Evolutionary conservation across 2,329 filamentous ascomycete species (phyloP).

Genomic region (Paecilomyces niveus): DNA sequence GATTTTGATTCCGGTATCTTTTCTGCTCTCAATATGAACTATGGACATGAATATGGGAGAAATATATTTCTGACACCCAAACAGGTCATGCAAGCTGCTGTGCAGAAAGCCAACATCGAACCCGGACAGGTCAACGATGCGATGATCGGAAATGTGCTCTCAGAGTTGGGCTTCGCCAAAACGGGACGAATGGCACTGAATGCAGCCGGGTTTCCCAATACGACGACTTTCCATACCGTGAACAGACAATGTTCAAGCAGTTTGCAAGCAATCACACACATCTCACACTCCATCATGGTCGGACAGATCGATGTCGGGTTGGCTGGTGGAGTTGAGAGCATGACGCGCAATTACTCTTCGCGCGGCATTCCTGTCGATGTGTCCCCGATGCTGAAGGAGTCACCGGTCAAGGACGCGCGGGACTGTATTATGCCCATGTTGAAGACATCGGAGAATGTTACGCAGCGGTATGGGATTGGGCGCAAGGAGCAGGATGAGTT

Average conservation of each 20-base stretch:
- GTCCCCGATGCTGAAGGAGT: constrained; percentile 12
- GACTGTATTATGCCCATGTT: constrained; percentile 93
- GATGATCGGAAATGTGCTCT: constrained; percentile 65
- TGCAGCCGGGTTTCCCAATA: constrained; percentile 85
- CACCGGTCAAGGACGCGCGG: constrained; percentile 51
- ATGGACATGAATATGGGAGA: neutral
- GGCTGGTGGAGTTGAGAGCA: constrained; percentile 80
- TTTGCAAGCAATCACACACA: constrained; percentile 85
- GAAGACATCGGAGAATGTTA: constrained; percentile 91
- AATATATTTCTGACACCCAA: neutral
- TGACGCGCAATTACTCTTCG: constrained; percentile 47
- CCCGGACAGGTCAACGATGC: constrained; percentile 77
- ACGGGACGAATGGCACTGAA: constrained; percentile 79
- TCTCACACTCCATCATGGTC: constrained; percentile 70
- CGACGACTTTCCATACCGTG: constrained; percentile 66
- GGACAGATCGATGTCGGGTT: constrained; percentile 79
- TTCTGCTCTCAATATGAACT: no score
- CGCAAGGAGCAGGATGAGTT: constrained; percentile 73
- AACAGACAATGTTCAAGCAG: constrained; percentile 96
- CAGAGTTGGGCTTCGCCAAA: constrained; percentile 71
- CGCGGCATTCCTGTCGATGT: constrained; percentile 19
- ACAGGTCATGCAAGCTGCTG: constrained; percentile 18
- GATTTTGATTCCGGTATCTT: constrained; percentile 14
- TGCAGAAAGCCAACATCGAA: constrained; percentile 45
- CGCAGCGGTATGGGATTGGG: constrained; percentile 72